These are phyloP conservation scores for Pestalotiopsis sp. DNA, from an alignment of 2,329 filamentous ascomycete species.

Conservation along the genomic window DNA sequence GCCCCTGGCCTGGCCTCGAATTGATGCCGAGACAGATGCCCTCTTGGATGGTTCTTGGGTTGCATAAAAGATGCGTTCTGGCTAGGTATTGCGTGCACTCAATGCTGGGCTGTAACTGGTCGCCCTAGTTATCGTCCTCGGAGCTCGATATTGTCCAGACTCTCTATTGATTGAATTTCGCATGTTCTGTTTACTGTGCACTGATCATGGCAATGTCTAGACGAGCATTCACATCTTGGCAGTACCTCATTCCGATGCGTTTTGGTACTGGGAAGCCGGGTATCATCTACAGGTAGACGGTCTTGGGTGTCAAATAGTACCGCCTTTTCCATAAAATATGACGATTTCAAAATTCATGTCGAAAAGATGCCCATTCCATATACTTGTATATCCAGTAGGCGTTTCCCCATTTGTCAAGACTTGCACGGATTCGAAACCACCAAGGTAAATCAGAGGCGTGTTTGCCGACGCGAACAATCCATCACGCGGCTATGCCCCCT, in stretches of 20 bases:
- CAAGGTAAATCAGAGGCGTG: neutral
- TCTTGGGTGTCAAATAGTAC: too few species aligned
- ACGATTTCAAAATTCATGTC: too few species aligned
- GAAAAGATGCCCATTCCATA: too few species aligned
- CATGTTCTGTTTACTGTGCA: too few species aligned
- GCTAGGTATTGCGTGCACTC: neutral
- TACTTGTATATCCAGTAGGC: neutral
- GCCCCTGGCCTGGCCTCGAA: neutral
- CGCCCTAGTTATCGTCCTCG: neutral
- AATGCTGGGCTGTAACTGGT: neutral
- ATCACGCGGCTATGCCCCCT: conserved; percentile 6
- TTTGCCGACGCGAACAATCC: conserved; percentile 1
- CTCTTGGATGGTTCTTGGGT: neutral
- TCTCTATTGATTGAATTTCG: too few species aligned
- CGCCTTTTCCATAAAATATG: too few species aligned
- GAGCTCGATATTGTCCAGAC: neutral
- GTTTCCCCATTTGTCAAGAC: neutral
- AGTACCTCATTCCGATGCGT: too few species aligned
- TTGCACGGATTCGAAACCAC: neutral
- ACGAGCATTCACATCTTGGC: too few species aligned
- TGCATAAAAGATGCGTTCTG: neutral
- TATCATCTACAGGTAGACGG: too few species aligned
- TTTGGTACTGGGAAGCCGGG: too few species aligned
- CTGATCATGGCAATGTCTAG: too few species aligned
- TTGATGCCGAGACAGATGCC: neutral